A percentile compares a stretch with the other conserved stretches of the same genome.
phyloP scores from a whole-genome alignment of 768 basidiomycete genomes.

The Amanita phalloides region DNA sequence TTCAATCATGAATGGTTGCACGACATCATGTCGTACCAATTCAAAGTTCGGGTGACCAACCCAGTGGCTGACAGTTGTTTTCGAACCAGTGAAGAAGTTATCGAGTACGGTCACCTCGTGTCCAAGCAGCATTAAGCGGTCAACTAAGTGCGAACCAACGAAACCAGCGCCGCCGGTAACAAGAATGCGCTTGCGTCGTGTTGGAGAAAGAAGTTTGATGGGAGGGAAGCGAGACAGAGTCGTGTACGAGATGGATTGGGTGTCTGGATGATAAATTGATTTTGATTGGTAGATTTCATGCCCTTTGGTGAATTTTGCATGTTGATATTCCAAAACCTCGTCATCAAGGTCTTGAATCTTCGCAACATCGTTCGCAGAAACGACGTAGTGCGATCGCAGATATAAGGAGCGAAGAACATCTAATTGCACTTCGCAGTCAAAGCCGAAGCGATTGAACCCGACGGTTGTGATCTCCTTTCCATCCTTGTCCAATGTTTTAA shows the following conservation, averaged over 20 bases:
- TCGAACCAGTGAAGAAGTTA: conserved; percentile 98
- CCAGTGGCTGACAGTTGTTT: conserved; percentile 95
- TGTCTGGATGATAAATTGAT: conserved; percentile 76
- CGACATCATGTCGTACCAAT: conserved; percentile 93
- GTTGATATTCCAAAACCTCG: conserved; percentile 30
- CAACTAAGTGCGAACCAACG: conserved; percentile 96
- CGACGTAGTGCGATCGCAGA: conserved; percentile 70
- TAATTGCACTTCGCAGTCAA: conserved; percentile 76
- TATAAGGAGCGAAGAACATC: conserved; percentile 82
- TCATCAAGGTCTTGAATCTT: conserved; percentile 23
- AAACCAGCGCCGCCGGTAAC: conserved; percentile 99
- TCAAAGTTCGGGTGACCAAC: conserved; percentile 98
- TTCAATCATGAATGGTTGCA: conserved; percentile 97
- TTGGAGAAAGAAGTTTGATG: conserved; percentile 74
- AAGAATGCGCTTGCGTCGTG: conserved; percentile 77
- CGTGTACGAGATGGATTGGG: conserved; percentile 81
- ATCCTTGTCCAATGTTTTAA: conserved; percentile 59
- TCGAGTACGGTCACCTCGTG: conserved; percentile 97
- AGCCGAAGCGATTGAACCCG: conserved; percentile 80
- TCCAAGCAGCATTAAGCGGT: conserved; percentile 94
- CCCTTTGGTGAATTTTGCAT: conserved; percentile 44
- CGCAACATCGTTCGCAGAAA: conserved; percentile 25
- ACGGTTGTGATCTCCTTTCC: conserved; percentile 70
- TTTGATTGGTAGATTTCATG: conserved; percentile 60
- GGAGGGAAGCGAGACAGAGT: conserved; percentile 89